Evolutionary conservation across 257 asterid genomes (phyloP).

Genomic region (Catharanthus roseus): DNA sequence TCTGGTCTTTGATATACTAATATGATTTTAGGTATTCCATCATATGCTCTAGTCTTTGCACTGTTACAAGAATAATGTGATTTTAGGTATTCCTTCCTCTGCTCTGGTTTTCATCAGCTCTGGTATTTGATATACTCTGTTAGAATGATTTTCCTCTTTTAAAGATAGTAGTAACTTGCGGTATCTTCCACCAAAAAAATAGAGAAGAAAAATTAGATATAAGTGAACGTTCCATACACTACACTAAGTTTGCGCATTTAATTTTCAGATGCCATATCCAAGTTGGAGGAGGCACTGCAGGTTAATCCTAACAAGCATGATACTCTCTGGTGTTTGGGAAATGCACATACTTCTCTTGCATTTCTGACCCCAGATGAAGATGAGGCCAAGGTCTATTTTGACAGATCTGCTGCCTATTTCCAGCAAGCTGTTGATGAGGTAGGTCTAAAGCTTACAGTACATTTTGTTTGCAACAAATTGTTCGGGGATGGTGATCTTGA

Average conservation of each 20-base stretch:
- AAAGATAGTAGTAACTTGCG: too few relatives aligned
- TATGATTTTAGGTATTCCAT: too few relatives aligned
- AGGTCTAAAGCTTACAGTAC: slow-evolving; percentile 7
- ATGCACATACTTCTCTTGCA: slow-evolving; percentile 75
- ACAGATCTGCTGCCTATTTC: slow-evolving; percentile 51
- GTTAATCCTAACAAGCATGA: slow-evolving; percentile 68
- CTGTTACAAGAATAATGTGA: too few relatives aligned
- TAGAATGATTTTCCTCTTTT: background rate
- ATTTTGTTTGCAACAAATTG: slow-evolving; percentile 8
- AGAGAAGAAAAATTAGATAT: too few relatives aligned
- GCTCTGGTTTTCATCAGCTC: too few relatives aligned
- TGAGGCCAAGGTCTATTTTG: slow-evolving; percentile 59
- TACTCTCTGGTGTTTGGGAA: slow-evolving; percentile 84
- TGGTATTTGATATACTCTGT: too few relatives aligned
- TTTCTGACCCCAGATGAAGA: slow-evolving; percentile 63
- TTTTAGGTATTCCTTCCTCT: too few relatives aligned
- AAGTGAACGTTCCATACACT: background rate
- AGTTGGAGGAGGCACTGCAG: slow-evolving; percentile 77
- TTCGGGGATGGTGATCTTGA: background rate
- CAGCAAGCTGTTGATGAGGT: slow-evolving; percentile 74
- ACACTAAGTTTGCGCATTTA: background rate
- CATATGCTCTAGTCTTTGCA: too few relatives aligned
- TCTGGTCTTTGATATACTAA: background rate
- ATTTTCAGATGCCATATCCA: slow-evolving; percentile 61
- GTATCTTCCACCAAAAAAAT: background rate